Evolutionary conservation across 306 rosid species (phyloP).

Genomic region (Clitoria ternatea): DNA sequence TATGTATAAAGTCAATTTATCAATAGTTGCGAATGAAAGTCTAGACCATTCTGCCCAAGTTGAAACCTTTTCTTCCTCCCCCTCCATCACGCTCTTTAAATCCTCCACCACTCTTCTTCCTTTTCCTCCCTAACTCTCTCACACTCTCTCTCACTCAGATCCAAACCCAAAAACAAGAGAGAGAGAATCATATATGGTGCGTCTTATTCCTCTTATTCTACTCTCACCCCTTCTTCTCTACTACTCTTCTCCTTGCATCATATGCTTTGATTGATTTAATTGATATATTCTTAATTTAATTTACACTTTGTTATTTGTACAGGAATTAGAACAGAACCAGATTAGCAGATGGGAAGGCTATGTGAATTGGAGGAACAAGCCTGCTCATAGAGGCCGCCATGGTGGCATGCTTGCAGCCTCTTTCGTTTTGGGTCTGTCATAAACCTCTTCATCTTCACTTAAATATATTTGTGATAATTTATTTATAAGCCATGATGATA

Average conservation of each 20-base stretch:
- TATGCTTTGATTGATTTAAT: not conserved
- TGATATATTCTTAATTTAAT: not conserved
- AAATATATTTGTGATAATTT: too few relatives aligned
- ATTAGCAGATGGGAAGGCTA: slow-evolving; percentile 70
- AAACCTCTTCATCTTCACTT: not conserved
- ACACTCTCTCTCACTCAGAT: slow-evolving; percentile 11
- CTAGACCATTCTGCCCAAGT: slow-evolving; percentile 41
- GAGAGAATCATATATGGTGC: slow-evolving; percentile 17
- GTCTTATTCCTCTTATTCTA: too few relatives aligned
- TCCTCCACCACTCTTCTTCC: slow-evolving; percentile 37
- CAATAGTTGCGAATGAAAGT: not conserved
- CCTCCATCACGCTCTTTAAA: slow-evolving; percentile 44
- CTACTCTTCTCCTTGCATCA: not conserved
- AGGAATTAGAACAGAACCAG: slow-evolving; percentile 47
- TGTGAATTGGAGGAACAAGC: slow-evolving; percentile 72
- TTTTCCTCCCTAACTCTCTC: slow-evolving; percentile 22
- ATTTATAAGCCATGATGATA: too few relatives aligned
- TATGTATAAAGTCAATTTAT: slow-evolving; percentile 43
- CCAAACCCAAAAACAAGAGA: slow-evolving; percentile 22
- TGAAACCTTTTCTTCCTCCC: slow-evolving; percentile 8
- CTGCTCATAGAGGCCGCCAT: slow-evolving; percentile 69
- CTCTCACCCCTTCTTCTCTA: not conserved
- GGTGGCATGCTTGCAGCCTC: slow-evolving; percentile 93
- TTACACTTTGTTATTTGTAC: not conserved
- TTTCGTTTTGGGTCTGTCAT: slow-evolving; percentile 70